phyloP scores from a whole-genome alignment of 768 basidiomycete species.

The Phaffia australis region DNA sequence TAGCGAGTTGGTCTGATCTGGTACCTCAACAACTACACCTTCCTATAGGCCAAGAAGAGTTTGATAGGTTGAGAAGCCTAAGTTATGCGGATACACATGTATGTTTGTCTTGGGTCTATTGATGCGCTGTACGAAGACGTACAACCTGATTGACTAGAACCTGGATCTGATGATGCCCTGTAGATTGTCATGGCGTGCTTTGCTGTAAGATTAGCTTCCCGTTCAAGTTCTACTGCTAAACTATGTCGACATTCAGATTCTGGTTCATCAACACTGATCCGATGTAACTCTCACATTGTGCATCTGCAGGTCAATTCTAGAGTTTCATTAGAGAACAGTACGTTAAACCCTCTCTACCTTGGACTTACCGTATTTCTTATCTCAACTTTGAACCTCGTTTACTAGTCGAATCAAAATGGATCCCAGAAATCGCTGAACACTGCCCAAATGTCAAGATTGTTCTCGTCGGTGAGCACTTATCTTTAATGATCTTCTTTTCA shows the following conservation, averaged over 20 bases:
- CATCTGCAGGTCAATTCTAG: slow-evolving; percentile 7
- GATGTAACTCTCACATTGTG: too few relatives aligned
- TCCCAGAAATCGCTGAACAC: too few relatives aligned
- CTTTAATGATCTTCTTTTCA: too few relatives aligned
- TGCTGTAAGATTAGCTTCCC: background rate
- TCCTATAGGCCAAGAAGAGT: slow-evolving; percentile 12
- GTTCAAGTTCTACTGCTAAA: too few relatives aligned
- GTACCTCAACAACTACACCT: background rate
- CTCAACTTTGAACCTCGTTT: background rate
- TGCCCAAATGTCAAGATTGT: too few relatives aligned
- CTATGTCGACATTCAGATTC: too few relatives aligned
- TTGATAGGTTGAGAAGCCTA: slow-evolving; percentile 12
- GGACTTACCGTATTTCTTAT: background rate
- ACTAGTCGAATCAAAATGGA: too few relatives aligned
- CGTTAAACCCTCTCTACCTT: background rate
- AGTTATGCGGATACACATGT: slow-evolving; percentile 18
- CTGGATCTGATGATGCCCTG: background rate
- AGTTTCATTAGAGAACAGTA: slow-evolving; percentile 12
- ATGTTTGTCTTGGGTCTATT: background rate
- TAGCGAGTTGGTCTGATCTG: background rate
- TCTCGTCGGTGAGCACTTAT: too few relatives aligned
- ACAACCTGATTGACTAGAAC: too few relatives aligned
- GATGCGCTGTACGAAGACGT: too few relatives aligned
- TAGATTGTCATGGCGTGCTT: slow-evolving; percentile 18
- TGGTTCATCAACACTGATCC: too few relatives aligned